Evolutionary conservation across 2,329 filamentous ascomycete genomes (phyloP), one percentile per base, ranked within the genome.

Genomic region (Paecilomyces variotii): DNA sequence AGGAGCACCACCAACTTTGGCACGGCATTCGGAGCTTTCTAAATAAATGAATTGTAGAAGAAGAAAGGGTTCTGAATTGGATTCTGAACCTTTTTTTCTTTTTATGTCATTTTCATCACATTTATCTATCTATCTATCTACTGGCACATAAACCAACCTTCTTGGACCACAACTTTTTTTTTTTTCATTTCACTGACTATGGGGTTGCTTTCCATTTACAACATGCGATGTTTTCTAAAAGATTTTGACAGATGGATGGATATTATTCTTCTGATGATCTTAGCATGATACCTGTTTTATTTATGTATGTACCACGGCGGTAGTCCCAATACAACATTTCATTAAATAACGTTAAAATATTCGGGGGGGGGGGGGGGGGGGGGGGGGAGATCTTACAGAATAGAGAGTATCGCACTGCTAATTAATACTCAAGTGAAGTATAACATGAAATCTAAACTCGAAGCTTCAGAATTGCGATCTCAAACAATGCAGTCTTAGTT

Each of bases 1-100:
- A 78, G 71, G 62, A 74, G 74, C 27, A 74, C 72, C 14, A 78
- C 73, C 19, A 79, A 79, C 65, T 79, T 79, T 68, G 77, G 76
- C n/a, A 76, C 75, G 58, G 77, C 76, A 4, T 79, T 77, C 72
- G 77, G 77, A 53, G 52, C 63, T 52, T 19, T 19, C 19, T 19
- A 19, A 19, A 61, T 19, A 19, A 19, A 61, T 65, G 9, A 63
- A 64, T 53, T 61, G 56, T 28, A 60, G 63, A 35, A 61, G 60
- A 57, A 54, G 19, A 19, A 19, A 19, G 19, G 19, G 1, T 19
- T 62, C 54, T 66, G 54, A 62, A 25, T 30, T 26, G 30, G 25
- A 51, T 55, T 39, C 52, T 51, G 30, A 30, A n/a, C 26, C 54
- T 56, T 59, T 52, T 3, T 50, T 14, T 57, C 53, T 59, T 52